Evolutionary conservation across 306 rosid species (phyloP).

Genomic region (Senna tora): DNA sequence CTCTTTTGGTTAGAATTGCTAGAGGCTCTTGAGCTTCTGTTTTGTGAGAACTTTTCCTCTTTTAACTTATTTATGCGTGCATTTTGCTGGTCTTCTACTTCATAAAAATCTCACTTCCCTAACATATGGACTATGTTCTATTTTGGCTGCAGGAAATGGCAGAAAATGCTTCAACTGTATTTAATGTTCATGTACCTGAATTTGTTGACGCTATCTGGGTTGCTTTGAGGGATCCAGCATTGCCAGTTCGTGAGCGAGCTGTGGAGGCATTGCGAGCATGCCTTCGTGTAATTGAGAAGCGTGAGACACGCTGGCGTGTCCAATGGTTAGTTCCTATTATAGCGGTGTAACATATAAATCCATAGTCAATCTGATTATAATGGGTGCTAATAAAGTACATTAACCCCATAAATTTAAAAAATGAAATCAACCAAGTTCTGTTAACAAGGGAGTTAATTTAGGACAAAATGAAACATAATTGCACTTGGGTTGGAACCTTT

Average conservation of each 20-base stretch:
- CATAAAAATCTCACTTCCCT: conserved; percentile 7
- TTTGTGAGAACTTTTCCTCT: not conserved
- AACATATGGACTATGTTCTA: conserved; percentile 16
- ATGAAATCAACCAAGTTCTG: not conserved
- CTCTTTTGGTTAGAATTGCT: not conserved
- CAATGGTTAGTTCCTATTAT: conserved; percentile 70
- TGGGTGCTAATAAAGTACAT: not conserved
- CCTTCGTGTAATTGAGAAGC: conserved; percentile 90
- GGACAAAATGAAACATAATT: conserved; percentile 24
- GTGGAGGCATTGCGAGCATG: conserved; percentile 99
- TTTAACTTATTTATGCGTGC: conserved; percentile 11
- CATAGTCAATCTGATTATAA: not conserved
- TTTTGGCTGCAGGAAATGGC: conserved; percentile 90
- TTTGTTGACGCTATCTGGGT: conserved; percentile 99
- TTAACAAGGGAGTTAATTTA: not conserved
- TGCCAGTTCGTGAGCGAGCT: conserved; percentile 93
- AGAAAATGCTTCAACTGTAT: conserved; percentile 95
- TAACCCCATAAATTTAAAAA: not conserved
- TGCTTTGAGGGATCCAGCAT: conserved; percentile 90
- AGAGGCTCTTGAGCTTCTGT: not conserved
- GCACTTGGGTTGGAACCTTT: conserved; percentile 7
- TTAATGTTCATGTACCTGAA: conserved; percentile 96
- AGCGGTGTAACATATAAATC: conserved; percentile 14
- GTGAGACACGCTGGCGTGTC: conserved; percentile 99
- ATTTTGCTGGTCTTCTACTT: conserved; percentile 29